phyloP scores from a whole-genome alignment of 805 yeast genomes.

The Kodamaea neixiangensis region DNA sequence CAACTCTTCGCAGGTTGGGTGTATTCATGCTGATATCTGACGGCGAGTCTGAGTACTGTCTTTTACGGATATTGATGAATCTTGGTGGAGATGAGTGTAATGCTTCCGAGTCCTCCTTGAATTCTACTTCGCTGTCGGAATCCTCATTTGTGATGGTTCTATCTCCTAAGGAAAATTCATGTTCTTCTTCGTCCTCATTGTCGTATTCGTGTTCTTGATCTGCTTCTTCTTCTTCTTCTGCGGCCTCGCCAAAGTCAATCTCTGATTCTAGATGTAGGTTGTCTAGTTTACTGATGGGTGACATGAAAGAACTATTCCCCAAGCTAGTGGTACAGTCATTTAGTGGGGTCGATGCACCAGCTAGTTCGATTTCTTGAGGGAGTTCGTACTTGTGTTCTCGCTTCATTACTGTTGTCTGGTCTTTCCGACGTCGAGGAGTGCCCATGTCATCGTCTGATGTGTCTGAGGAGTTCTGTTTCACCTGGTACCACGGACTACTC shows the following conservation, averaged over 20 bases:
- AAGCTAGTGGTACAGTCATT: constrained; percentile 7
- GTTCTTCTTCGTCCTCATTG: constrained; percentile 14
- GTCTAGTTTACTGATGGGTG: constrained; percentile 39
- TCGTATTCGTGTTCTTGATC: constrained; percentile 13
- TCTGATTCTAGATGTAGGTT: constrained; percentile 31
- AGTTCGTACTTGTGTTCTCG: not conserved
- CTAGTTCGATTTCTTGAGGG: constrained; percentile 14
- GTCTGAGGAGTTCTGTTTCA: constrained; percentile 10
- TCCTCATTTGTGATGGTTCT: constrained; percentile 26
- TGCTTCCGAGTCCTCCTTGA: constrained; percentile 9
- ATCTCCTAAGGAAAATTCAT: constrained; percentile 25
- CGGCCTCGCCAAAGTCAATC: constrained; percentile 7
- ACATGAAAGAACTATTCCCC: constrained; percentile 22
- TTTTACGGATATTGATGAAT: constrained; percentile 26
- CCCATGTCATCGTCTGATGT: constrained; percentile 12
- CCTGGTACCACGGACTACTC: constrained; percentile 14
- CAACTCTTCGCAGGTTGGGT: constrained; percentile 17
- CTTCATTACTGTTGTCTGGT: not conserved
- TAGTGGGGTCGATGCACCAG: constrained; percentile 28
- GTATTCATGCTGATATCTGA: constrained; percentile 27
- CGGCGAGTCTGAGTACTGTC: constrained; percentile 28
- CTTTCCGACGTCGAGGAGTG: constrained; percentile 3
- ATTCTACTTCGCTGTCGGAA: constrained; percentile 18
- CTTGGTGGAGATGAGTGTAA: constrained; percentile 19
- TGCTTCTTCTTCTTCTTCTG: constrained; percentile 9